Evolutionary conservation across 306 rosid genomes (phyloP).

Genomic region (Rosa persica): DNA sequence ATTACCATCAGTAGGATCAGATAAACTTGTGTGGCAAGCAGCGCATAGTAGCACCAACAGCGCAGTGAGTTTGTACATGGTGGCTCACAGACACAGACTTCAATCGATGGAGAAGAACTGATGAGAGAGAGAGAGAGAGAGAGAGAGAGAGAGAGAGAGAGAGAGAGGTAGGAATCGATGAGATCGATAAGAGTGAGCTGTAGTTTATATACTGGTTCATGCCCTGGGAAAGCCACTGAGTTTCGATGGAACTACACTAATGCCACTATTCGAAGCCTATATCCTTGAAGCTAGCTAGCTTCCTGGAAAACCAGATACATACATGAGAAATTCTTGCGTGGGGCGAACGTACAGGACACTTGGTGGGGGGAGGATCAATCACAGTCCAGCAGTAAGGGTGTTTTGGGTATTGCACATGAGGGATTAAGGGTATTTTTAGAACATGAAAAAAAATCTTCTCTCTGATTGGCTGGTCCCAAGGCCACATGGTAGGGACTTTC

Average conservation of each 20-base stretch:
- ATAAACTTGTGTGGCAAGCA: conserved; percentile 35
- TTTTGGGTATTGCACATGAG: too few species aligned
- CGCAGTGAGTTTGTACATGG: conserved; percentile 44
- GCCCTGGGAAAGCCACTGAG: conserved; percentile 31
- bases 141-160: not conserved
- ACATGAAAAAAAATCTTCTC: too few species aligned
- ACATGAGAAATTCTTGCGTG: too few species aligned
- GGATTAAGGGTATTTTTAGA: too few species aligned
- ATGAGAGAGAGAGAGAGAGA: not conserved
- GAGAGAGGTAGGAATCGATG: conserved; percentile 6
- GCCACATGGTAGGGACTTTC: too few species aligned
- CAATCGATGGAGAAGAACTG: not conserved
- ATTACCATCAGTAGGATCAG: conserved; percentile 45
- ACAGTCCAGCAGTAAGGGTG: too few species aligned
- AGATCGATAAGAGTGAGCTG: conserved; percentile 21
- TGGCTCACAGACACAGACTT: not conserved
- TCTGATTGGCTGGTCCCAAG: too few species aligned
- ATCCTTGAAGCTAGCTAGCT: not conserved
- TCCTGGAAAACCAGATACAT: conserved; percentile 2
- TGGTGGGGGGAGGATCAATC: too few species aligned
- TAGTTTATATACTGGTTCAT: conserved; percentile 42
- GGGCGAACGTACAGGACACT: too few species aligned
- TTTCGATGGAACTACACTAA: conserved; percentile 31
- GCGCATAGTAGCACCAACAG: conserved; percentile 41
- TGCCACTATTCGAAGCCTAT: conserved; percentile 39